Evolutionary conservation across 768 basidiomycete genomes (phyloP).

Genomic region (Suillus brevipes): DNA sequence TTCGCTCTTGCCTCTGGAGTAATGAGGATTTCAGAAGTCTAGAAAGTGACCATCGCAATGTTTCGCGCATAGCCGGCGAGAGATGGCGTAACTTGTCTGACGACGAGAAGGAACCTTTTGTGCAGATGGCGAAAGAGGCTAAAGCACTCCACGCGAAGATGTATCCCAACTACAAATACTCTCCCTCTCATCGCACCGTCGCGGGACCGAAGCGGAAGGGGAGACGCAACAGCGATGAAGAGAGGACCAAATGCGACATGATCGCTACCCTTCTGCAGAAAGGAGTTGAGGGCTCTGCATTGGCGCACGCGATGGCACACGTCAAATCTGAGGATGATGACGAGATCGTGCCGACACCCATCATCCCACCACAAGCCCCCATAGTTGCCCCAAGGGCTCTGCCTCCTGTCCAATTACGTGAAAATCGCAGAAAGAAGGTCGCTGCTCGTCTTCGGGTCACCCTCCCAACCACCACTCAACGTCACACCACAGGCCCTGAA

Average conservation of each 20-base stretch:
- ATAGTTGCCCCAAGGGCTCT: background rate
- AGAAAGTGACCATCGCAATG: slow-evolving; percentile 70
- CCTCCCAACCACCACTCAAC: slow-evolving; percentile 6
- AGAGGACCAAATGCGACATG: slow-evolving; percentile 40
- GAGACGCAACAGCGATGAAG: slow-evolving; percentile 31
- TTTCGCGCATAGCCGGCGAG: slow-evolving; percentile 68
- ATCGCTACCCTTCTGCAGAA: slow-evolving; percentile 37
- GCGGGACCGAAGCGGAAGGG: slow-evolving; percentile 38
- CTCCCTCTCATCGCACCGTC: slow-evolving; percentile 36
- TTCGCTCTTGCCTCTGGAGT: slow-evolving; percentile 65
- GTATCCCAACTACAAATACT: slow-evolving; percentile 65
- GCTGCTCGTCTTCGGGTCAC: slow-evolving; percentile 9
- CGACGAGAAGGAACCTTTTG: slow-evolving; percentile 49
- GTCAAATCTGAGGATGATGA: slow-evolving; percentile 1
- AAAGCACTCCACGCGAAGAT: slow-evolving; percentile 47
- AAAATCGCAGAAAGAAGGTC: slow-evolving; percentile 13
- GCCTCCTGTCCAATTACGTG: background rate
- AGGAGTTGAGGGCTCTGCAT: slow-evolving; percentile 34
- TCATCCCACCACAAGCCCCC: background rate
- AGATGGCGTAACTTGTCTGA: slow-evolving; percentile 61
- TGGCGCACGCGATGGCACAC: slow-evolving; percentile 17
- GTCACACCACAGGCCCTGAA: background rate
- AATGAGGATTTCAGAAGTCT: slow-evolving; percentile 48
- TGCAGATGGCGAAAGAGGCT: slow-evolving; percentile 45
- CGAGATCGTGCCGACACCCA: background rate